Percentiles rank a stretch among this genome's conserved stretches.
phyloP scores from a whole-genome alignment of 148 eudicot genomes.

The Talinum fruticosum region DNA sequence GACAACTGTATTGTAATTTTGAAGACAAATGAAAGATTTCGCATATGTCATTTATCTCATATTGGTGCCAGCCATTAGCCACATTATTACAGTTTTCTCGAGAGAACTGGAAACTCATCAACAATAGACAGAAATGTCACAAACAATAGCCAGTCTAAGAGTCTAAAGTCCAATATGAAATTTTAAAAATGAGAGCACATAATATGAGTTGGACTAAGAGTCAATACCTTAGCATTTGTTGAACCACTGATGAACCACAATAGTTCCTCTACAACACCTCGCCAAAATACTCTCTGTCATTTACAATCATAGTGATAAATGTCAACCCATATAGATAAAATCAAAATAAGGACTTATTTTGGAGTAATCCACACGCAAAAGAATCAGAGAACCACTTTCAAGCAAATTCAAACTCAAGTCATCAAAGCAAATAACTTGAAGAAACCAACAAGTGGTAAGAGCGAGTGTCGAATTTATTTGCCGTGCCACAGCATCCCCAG shows the following conservation, averaged over 20 bases:
- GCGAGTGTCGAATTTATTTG: too few relatives aligned
- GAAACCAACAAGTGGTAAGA: neutral
- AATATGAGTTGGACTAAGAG: neutral
- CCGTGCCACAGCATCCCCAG: too few relatives aligned
- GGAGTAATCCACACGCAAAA: neutral
- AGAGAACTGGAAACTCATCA: neutral
- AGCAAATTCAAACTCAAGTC: neutral
- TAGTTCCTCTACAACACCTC: constrained; percentile 94
- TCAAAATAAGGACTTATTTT: neutral
- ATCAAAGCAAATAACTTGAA: neutral
- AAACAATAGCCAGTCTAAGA: neutral
- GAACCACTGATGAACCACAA: constrained; percentile 98
- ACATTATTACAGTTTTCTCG: neutral
- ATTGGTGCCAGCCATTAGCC: neutral
- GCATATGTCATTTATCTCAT: neutral
- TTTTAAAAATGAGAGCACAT: neutral
- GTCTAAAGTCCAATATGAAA: neutral
- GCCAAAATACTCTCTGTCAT: constrained; percentile 84
- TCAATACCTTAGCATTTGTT: constrained; percentile 83
- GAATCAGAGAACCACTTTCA: neutral
- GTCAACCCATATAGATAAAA: constrained; percentile 16
- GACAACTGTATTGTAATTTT: neutral
- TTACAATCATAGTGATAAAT: constrained; percentile 5
- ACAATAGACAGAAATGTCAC: neutral
- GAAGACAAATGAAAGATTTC: neutral